These are phyloP conservation scores for Fraxinus angustifolia DNA, from an alignment of 305 asterid genomes.

Conservation along the genomic window DNA sequence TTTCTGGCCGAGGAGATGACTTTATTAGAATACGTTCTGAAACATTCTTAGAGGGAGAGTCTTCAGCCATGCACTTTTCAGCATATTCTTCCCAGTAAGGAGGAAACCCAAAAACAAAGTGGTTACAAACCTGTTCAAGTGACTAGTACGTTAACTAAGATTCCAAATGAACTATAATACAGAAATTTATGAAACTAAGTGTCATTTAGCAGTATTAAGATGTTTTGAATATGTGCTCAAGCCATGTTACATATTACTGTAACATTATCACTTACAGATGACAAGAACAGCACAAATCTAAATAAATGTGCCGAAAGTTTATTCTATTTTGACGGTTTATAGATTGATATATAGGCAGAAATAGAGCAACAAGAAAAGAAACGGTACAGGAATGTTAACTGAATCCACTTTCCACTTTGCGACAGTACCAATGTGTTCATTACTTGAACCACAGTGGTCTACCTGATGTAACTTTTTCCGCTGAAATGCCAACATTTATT, in stretches of 20 bases:
- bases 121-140: slow-evolving; percentile 41
- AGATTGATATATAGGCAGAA: background rate
- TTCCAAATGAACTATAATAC: background rate
- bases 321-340: background rate
- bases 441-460: background rate
- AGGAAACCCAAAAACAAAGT: slow-evolving; percentile 69
- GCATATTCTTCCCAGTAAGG: slow-evolving; percentile 55
- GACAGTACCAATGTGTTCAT: background rate
- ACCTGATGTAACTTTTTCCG: background rate
- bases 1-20: slow-evolving; percentile 14
- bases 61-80: slow-evolving; percentile 30
- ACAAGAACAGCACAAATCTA: background rate
- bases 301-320: background rate
- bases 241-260: background rate
- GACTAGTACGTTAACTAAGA: slow-evolving; percentile 13
- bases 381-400: background rate
- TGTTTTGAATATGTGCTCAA: background rate
- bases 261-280: background rate
- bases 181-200: background rate
- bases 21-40: slow-evolving; percentile 13
- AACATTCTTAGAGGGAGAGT: slow-evolving; percentile 24
- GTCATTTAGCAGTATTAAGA: slow-evolving; percentile 7
- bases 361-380: background rate
- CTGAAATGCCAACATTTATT: background rate
- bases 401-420: background rate